Evolutionary conservation across 73 alveolate species (phyloP), one percentile per base, ranked within the genome.

Genomic region (Blepharisma stoltei): DNA sequence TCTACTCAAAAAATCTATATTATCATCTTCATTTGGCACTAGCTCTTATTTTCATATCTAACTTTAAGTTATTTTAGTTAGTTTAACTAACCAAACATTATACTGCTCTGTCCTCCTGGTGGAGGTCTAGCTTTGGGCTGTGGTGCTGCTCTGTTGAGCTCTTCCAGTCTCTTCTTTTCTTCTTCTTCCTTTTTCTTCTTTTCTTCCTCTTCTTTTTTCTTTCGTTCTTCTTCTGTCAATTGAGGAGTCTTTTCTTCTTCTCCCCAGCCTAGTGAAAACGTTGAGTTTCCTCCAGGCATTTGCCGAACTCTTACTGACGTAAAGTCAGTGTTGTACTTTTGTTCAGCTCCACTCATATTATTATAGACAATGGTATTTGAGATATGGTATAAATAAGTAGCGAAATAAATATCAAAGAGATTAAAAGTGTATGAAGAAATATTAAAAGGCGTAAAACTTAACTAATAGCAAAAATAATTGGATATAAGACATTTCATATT

Each of bases 161-260:
- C 73, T 25, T 60, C 73, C 2, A 14, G 2, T 20, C 46, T 38
- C 46, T 60, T 60, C 5, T 5, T 60, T 20, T 60, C 73, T 60
- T 60, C 73, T 60, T 60, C 73, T 38, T 60, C 73, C 73, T 60
- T 60, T 25, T 60, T 60, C 73, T 60, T 60, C 45, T 60, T 60
- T 25, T 60, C 73, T 14, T n/a, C 73, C 23, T 60, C 73, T 25
- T 60, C 73, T 60, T 38, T 14, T 60, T 60, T 60, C 45, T 9
- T n/a, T 9, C 73, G 37, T 60, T 60, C 73, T 60, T 60, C 73
- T 60, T 60, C 73, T 2, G 73, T 60, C 41, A 32, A 32, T 32
- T 32, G 41, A 14, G 14, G 46, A 8, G 5, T 60, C 73, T 60
- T 60, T 60, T 60, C 73, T 60, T 60, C 73, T 18, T n/a, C 73